phyloP scores from a whole-genome alignment of 139 green algal genomes.

The Auxenochlorella pyrenoidosa region DNA sequence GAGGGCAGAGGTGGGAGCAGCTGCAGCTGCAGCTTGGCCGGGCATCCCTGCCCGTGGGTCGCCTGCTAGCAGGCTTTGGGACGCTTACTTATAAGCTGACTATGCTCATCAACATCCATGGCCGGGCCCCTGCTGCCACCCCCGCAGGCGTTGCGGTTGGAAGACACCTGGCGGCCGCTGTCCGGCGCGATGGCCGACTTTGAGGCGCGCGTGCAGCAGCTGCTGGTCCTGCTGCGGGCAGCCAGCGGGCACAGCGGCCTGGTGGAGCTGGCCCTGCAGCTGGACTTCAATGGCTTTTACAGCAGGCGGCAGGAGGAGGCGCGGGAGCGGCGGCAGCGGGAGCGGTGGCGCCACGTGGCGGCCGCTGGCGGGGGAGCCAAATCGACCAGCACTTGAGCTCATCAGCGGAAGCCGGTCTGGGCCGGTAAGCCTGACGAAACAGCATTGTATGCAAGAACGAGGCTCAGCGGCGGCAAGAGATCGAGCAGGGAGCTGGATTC shows the following conservation, averaged over 20 bases:
- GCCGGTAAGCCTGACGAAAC: no score
- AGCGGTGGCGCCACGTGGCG: neutral
- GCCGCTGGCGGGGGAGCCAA: neutral
- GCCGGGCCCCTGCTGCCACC: neutral
- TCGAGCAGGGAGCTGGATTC: no score
- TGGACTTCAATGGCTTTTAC: slow-evolving; percentile 32
- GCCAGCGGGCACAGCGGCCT: neutral
- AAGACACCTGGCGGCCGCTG: slow-evolving; percentile 13
- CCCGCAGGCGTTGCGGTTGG: slow-evolving; percentile 20
- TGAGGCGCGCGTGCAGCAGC: neutral
- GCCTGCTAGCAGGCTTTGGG: no score
- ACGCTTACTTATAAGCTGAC: no score
- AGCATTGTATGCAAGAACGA: no score
- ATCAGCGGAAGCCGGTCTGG: neutral
- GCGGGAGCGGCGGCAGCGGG: neutral
- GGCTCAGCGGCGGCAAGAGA: no score
- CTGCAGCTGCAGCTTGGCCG: neutral
- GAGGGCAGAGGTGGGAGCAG: neutral
- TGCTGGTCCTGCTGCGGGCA: neutral
- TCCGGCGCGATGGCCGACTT: neutral
- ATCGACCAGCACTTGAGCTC: neutral
- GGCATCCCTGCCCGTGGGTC: neutral
- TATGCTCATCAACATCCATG: neutral
- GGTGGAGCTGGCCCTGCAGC: slow-evolving; percentile 12
- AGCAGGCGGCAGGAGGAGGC: neutral